Evolutionary conservation across 2,329 filamentous ascomycete genomes (phyloP).

Genomic region (Onygena corvina): DNA sequence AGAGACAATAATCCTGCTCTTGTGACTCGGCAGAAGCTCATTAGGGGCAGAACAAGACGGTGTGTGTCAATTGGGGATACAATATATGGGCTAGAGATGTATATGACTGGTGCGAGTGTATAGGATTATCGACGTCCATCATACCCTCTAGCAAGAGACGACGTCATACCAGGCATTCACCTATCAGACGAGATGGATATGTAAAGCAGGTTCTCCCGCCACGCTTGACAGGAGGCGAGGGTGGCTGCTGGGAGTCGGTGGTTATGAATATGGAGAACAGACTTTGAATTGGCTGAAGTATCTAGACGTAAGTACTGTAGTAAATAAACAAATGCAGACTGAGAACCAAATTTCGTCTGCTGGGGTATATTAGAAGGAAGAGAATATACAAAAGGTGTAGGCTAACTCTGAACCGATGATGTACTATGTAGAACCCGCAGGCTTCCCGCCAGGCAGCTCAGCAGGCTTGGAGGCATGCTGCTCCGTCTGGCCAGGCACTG

Average conservation of each 20-base stretch:
- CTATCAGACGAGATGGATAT: not conserved
- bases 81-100: not conserved
- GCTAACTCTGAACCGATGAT: no score
- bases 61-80: not conserved
- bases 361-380: no score
- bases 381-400: no score
- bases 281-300: no score
- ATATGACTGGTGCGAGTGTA: not conserved
- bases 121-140: not conserved
- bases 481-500: not conserved
- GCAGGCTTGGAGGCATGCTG: not conserved
- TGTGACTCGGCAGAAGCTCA: not conserved
- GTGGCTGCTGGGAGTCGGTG: no score
- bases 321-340: no score
- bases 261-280: no score
- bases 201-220: not conserved
- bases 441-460: not conserved
- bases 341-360: no score
- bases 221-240: no score
- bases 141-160: not conserved
- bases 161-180: not conserved
- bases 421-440: no score
- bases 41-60: not conserved
- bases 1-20: not conserved
- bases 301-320: no score